Evolutionary conservation across 1,284 basidiomycete species (phyloP).

Genomic region (Lentinula novae-zelandiae): DNA sequence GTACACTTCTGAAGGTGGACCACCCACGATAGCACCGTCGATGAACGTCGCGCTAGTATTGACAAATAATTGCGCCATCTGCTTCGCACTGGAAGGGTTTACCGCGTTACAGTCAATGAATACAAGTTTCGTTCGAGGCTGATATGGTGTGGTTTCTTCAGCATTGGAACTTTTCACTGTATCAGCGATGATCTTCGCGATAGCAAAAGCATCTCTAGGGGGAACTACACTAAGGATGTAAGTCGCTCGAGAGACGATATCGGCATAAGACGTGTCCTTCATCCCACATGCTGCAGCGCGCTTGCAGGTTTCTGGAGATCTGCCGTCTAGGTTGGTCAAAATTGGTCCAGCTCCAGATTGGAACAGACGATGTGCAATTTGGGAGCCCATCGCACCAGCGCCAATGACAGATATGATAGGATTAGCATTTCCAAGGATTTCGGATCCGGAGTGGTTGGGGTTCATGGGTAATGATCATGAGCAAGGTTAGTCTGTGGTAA

Average conservation of each 20-base stretch:
- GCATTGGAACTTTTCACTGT: slow-evolving; percentile 13
- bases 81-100: slow-evolving; percentile 37
- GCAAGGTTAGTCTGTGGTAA: too few species aligned
- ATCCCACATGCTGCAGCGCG: slow-evolving; percentile 43
- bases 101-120: slow-evolving; percentile 51
- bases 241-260: slow-evolving; percentile 33
- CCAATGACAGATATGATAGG: slow-evolving; percentile 32
- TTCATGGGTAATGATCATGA: not conserved
- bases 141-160: not conserved
- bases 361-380: slow-evolving; percentile 38
- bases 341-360: slow-evolving; percentile 35
- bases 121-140: slow-evolving; percentile 11
- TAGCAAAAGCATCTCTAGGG: slow-evolving; percentile 38
- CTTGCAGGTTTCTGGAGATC: slow-evolving; percentile 35
- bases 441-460: not conserved
- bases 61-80: slow-evolving; percentile 36
- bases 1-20: slow-evolving; percentile 37
- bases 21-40: slow-evolving; percentile 45
- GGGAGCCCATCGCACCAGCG: slow-evolving; percentile 32
- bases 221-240: slow-evolving; percentile 48
- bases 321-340: slow-evolving; percentile 42
- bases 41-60: slow-evolving; percentile 37
- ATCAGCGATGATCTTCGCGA: slow-evolving; percentile 29
- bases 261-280: slow-evolving; percentile 34
- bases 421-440: not conserved